These are phyloP conservation scores for Avena atlantica DNA, from an alignment of 176 grass and related monocot genomes.

Conservation along the genomic window DNA sequence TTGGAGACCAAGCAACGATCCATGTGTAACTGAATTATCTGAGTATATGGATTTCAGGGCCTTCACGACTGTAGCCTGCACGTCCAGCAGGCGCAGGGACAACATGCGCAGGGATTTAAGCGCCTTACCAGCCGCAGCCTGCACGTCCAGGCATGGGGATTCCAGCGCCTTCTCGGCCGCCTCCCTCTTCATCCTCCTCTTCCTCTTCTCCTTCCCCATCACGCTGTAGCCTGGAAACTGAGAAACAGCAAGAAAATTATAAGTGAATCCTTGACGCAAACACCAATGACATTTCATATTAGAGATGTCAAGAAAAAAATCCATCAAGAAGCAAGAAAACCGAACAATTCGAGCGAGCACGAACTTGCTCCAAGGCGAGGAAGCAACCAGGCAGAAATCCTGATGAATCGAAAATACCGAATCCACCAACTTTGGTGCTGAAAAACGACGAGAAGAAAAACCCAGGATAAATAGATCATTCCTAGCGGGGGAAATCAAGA, in stretches of 20 bases:
- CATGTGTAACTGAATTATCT: slow-evolving; percentile 22
- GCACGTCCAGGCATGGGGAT: background rate
- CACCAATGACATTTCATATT: background rate
- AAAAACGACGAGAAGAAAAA: background rate
- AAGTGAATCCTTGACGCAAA: background rate
- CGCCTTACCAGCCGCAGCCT: background rate
- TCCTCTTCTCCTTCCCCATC: slow-evolving; percentile 34
- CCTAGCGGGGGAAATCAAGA: background rate
- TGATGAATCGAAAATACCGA: background rate
- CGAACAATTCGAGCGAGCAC: background rate
- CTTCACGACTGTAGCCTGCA: background rate
- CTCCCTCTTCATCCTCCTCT: background rate
- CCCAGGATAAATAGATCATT: background rate
- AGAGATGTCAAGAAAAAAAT: background rate
- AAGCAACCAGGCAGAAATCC: too few relatives aligned
- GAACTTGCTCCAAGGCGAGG: background rate
- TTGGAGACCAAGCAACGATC: too few relatives aligned
- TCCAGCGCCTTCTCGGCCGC: slow-evolving; percentile 21
- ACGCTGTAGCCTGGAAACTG: background rate
- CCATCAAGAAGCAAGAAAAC: background rate
- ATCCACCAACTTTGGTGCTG: background rate
- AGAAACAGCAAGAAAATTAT: background rate
- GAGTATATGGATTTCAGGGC: slow-evolving; percentile 20
- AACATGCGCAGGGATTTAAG: background rate
- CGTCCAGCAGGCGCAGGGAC: too few relatives aligned